Base-by-base conservation (phyloP, 75 land plant genomes). In the Pinus tabuliformis region DNA sequence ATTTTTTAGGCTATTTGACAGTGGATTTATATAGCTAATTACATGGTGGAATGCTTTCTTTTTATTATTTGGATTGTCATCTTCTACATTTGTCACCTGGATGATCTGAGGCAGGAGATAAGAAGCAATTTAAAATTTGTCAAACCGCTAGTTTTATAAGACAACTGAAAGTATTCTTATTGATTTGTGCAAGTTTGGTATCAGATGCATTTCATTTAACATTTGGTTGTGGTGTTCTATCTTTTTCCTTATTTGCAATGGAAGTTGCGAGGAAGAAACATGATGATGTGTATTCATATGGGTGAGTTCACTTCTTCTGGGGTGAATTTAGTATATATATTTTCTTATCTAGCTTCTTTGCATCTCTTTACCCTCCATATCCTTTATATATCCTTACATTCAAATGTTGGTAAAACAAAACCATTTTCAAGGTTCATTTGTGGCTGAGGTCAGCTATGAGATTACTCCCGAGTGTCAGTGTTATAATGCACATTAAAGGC, bases 121-220 rank as follows among this genome's bases (percentile, higher is more conserved):
- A 1, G 30, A 30, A 30, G 30, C 30, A 30, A 30, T 30, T 30
- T 30, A 30, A 30, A 30, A 1, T 30, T 30, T 30, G 30, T 30
- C 30, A 30, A 30, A 30, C 45, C 45, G 3, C 5, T 0, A 39
- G 45, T 39, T 39, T 39, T 39, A 39, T 39, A 3, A 39, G 5
- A 17, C n/a, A 39, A 18, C 45, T 66, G n/a, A 17, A 16, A 37
- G 45, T 66, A 16, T 65, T 65, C 6, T 72, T 54, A 24, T 37
- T 28, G 20, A 14, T n/a, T 74, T 61, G 70, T 81, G 75, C 86
- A 94, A 95, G 95, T 42, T 86, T 96, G 86, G 99, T 96, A 30
- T 93, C 99, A 71, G 97, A 96, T 89, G 88, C 99, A 21, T 93
- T 96, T 81, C 99, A 96, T 82, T 86, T 96, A 78, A 94, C 97